These are phyloP conservation scores for Globisporangium mamillatum DNA, from an alignment of 352 stramenopile species.

Conservation along the genomic window DNA sequence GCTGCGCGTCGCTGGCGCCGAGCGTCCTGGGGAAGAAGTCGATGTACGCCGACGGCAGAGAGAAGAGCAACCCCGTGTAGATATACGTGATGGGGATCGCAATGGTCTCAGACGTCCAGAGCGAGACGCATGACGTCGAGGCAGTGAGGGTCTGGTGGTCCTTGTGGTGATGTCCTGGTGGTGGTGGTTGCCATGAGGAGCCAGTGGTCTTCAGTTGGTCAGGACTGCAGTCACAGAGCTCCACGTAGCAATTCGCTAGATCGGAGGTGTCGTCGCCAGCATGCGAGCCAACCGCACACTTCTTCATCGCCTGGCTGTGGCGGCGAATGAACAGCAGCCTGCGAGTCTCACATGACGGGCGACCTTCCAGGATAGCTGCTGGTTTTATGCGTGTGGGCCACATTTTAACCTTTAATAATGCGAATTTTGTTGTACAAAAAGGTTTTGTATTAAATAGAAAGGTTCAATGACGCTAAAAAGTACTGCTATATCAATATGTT, in stretches of 20 bases:
- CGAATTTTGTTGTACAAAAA: neutral
- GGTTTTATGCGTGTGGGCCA: neutral
- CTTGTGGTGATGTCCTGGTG: neutral
- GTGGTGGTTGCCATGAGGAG: neutral
- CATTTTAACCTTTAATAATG: neutral
- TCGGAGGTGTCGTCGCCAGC: neutral
- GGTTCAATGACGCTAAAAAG: neutral
- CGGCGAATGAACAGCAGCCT: neutral
- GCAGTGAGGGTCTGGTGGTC: neutral
- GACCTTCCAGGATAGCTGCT: conserved; percentile 10
- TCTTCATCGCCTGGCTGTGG: conserved; percentile 14
- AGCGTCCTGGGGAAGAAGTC: conserved; percentile 70
- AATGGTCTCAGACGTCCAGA: conserved; percentile 50
- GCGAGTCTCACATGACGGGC: neutral
- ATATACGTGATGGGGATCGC: conserved; percentile 81
- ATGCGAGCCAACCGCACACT: neutral
- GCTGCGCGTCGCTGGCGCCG: conserved; percentile 59
- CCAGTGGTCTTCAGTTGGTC: neutral
- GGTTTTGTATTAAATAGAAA: too few relatives aligned
- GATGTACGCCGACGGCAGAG: conserved; percentile 69
- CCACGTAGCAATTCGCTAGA: conserved; percentile 4
- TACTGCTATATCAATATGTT: neutral
- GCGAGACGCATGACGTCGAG: conserved; percentile 22
- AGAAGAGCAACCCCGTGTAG: conserved; percentile 64
- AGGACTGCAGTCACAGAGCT: neutral